Conservation (phyloP, 345 rosid genomes). For the Heritiera fomes region DNA sequence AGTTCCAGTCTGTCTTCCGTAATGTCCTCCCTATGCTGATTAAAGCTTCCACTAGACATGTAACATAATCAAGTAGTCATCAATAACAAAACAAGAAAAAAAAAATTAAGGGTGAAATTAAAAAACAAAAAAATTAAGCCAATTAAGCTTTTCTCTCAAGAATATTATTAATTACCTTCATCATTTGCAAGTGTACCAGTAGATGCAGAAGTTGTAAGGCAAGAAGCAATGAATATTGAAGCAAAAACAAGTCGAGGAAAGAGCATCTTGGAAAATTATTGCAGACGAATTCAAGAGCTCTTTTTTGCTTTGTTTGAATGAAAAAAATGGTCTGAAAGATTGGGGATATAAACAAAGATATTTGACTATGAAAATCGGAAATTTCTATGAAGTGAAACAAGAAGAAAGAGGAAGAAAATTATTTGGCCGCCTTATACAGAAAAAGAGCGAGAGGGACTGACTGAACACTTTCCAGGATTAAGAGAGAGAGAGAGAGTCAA, state of each 20-base stretch:
- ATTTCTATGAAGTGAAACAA: not conserved
- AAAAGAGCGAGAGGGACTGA: not conserved
- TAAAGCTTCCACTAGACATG: slow-evolving; percentile 40
- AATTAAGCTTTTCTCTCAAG: no score
- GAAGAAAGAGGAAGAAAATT: not conserved
- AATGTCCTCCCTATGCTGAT: slow-evolving; percentile 38
- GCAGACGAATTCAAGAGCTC: not conserved
- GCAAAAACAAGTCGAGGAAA: slow-evolving; percentile 17
- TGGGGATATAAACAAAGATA: not conserved
- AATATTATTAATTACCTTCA: slow-evolving; percentile 34
- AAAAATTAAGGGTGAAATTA: not conserved
- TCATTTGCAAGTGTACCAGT: slow-evolving; percentile 28
- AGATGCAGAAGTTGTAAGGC: slow-evolving; percentile 24
- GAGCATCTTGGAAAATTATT: not conserved
- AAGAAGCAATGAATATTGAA: slow-evolving; percentile 19
- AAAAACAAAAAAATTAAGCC: not conserved
- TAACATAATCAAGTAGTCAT: no score
- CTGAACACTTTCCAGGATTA: no score
- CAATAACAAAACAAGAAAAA: not conserved
- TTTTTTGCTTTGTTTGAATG: not conserved
- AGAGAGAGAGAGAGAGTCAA: not conserved
- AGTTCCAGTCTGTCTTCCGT: slow-evolving; percentile 52
- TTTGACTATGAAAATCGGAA: not conserved
- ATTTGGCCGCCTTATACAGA: not conserved
- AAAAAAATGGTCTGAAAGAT: not conserved